Percentiles rank a stretch among this genome's conserved stretches.
These are phyloP conservation scores for Melanogaster broomeanus DNA, from an alignment of 768 basidiomycete species.

Conservation along the genomic window DNA sequence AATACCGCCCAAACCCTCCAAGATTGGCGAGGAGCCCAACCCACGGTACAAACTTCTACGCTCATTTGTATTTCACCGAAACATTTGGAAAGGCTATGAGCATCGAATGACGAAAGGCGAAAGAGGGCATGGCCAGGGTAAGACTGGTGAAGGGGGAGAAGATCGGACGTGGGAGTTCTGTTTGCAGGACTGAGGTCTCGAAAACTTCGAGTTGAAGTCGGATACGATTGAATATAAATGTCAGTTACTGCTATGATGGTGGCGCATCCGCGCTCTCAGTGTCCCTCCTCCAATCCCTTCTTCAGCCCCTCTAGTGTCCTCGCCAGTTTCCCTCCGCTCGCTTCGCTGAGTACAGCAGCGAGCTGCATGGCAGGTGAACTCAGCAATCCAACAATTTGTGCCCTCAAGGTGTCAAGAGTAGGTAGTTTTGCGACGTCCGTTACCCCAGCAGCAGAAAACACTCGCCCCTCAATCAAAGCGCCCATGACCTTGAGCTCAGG, in stretches of 20 bases:
- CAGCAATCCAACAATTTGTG: constrained; percentile 84
- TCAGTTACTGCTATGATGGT: constrained; percentile 19
- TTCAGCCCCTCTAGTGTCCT: constrained; percentile 77
- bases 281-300: constrained; percentile 59
- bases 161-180: constrained; percentile 93
- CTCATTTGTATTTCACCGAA: constrained; percentile 77
- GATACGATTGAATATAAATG: constrained; percentile 8
- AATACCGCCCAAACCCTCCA: constrained; percentile 58
- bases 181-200: constrained; percentile 28
- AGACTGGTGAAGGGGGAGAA: constrained; percentile 71
- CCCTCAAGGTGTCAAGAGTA: constrained; percentile 71
- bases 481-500: constrained; percentile 77
- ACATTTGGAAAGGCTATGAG: constrained; percentile 79
- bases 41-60: constrained; percentile 70
- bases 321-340: constrained; percentile 66
- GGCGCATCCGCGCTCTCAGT: constrained; percentile 22
- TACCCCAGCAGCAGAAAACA: constrained; percentile 62
- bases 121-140: constrained; percentile 62
- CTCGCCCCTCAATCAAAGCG: constrained; percentile 74
- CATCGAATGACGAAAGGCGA: constrained; percentile 96
- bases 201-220: neutral
- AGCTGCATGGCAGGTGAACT: constrained; percentile 75
- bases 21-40: constrained; percentile 49
- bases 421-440: constrained; percentile 73
- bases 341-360: constrained; percentile 67